A percentile compares a stretch with the other conserved stretches of the same genome.
These are phyloP conservation scores for Neoarthrinium moseri DNA, from an alignment of 2,329 filamentous ascomycete genomes.

Conservation along the genomic window DNA sequence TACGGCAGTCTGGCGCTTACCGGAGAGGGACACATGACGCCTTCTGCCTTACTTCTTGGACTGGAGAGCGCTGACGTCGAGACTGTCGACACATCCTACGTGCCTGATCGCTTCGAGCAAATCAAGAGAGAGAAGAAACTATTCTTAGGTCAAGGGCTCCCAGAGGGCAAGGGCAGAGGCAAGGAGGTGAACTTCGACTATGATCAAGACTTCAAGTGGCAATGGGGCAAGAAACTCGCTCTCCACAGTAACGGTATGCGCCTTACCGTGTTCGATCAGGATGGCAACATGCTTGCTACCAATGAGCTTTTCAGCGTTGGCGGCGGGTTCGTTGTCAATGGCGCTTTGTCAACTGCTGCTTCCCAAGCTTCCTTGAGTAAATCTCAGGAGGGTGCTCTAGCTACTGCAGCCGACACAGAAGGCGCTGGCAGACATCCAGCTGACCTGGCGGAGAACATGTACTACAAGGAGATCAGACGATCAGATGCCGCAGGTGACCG, in stretches of 20 bases:
- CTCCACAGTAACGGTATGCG: conserved; percentile 53
- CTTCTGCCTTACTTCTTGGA: conserved; percentile 46
- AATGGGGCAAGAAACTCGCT: conserved; percentile 50
- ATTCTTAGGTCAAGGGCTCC: conserved; percentile 39
- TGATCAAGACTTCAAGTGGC: conserved; percentile 47
- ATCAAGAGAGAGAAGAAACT: conserved; percentile 46
- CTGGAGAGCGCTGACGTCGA: conserved; percentile 49
- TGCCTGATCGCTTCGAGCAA: conserved; percentile 42
- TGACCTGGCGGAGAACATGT: conserved; percentile 51
- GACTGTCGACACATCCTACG: conserved; percentile 47
- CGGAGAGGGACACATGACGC: conserved; percentile 52
- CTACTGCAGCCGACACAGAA: conserved; percentile 12
- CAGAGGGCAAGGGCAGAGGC: conserved; percentile 36
- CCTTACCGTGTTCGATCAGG: conserved; percentile 46
- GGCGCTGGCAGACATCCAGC: conserved; percentile 34
- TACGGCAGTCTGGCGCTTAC: conserved; percentile 51
- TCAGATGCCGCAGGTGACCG: conserved; percentile 45
- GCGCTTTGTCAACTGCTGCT: conserved; percentile 42
- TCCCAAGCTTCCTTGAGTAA: conserved; percentile 17
- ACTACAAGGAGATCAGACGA: conserved; percentile 49
- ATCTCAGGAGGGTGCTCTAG: conserved; percentile 11
- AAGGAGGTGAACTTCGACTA: conserved; percentile 48
- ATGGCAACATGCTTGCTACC: conserved; percentile 44
- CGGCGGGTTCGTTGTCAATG: conserved; percentile 52
- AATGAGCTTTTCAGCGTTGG: conserved; percentile 53